Base-by-base conservation (phyloP, 2,329 filamentous ascomycete species). In the Fusarium continuum region DNA sequence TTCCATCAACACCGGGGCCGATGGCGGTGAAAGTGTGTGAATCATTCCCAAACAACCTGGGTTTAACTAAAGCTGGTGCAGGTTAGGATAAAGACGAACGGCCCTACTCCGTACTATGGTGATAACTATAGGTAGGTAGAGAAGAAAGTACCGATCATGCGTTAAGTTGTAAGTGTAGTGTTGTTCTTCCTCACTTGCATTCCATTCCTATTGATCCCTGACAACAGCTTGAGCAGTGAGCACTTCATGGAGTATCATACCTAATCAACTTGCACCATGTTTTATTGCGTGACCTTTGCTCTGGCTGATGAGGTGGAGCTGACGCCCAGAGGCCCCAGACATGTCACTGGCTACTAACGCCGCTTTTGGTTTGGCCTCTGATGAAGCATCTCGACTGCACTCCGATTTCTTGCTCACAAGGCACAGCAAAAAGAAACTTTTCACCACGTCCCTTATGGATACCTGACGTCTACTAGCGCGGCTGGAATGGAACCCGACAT, bases 11-110 rank as follows among this genome's bases (percentile, higher is more conserved):
- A 59, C 39, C 44, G 32, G 61, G 52, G 67, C 67, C 67, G 65
- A 69, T 70, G 67, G 67, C 67, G 67, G 67, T 70, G 67, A 70
- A 70, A 57, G 40, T 16, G 44, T 50, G 62, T 69, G 62, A 68
- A 65, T 70, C 67, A 68, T 65, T 49, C 65, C 46, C 32, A 44
- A 35, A 34, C 29, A 14, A 47, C 34, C 26, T 20, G 8, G 20
- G 16, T 23, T 19, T 29, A 19, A 29, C 54, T 23, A 57, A 38
- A 28, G 36, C 53, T 57, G 55, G 28, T n/a, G 14, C 8, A 20
- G 9, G 28, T 34, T 38, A 44, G 35, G 23, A 47, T 35, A 51
- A 51, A 54, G 36, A 50, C 41, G 38, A 49, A 56, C 31, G 40
- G 25, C 10, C 35, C 36, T 31, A n/a, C n/a, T n/a, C n/a, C n/a